Evolutionary conservation across 306 rosid genomes (phyloP), one percentile per base, ranked within the genome.

Genomic region (Cucurbita argyrosperma): DNA sequence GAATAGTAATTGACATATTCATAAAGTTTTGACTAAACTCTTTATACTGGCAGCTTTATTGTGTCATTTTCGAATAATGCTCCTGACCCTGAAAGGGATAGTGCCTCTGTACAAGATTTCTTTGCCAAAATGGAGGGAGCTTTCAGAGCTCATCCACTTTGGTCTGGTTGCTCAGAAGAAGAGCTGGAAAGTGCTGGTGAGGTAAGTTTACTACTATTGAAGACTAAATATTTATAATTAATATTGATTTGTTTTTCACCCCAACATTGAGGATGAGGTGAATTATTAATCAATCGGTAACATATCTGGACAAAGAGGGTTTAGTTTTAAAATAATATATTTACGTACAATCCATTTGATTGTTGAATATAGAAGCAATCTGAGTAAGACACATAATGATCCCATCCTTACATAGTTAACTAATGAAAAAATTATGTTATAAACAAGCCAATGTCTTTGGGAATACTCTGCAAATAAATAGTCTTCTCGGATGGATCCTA

Each of bases 181-280:
- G 99, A 91, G 82, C 89, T 95, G 38, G 99, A 89, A 71, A 87
- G 97, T 85, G 96, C 97, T 74, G 97, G 96, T 79, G 99, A 95
- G 80, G 99, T 95, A 79, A 83, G 97, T 84, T 82, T 47, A 13
- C 68, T 80, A 59, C 26, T 26, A 52, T 68, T 38, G 40, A 42
- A 40, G 12, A 14, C 5, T 67, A 46, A 21, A 67, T 67, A n/a
- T 45, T 67, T 45, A 21, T 66, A 39, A 40, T 43, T 23, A 23
- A 19, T 13, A 23, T 23, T 11, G 4, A 47, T 12, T 13, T 67
- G 42, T 23, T 67, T n/a, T 46, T 67, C 55, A 66, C 18, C 19
- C 45, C 73, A 6, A 46, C 30, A 12, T 12, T 46, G 73, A 67
- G 56, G 47, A 43, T 68, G 74, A 69, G 14, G 39, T 52, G 10